These are phyloP conservation scores for Colletotrichum gigasporum DNA, from an alignment of 2,329 filamentous ascomycete species.

Conservation along the genomic window DNA sequence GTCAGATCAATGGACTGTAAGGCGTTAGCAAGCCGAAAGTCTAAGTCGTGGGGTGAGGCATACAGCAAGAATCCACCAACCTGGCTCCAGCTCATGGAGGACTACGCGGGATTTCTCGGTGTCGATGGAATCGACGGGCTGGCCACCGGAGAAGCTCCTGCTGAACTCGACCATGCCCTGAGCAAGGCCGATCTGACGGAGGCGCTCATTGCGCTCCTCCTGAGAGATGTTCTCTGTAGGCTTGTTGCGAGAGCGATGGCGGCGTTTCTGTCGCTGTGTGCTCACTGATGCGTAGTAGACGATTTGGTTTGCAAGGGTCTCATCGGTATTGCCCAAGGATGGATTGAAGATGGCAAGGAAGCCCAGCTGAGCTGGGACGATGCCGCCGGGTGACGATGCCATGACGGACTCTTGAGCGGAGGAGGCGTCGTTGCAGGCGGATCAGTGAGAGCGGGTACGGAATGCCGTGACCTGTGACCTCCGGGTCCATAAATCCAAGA, in stretches of 20 bases:
- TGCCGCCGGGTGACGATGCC: constrained; percentile 33
- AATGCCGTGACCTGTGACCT: background rate
- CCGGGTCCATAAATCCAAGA: background rate
- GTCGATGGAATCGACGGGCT: constrained; percentile 84
- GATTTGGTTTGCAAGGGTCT: constrained; percentile 79
- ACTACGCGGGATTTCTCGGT: constrained; percentile 89
- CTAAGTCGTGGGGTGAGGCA: constrained; percentile 42
- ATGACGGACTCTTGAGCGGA: constrained; percentile 2
- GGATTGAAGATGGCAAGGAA: constrained; percentile 98
- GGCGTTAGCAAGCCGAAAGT: background rate
- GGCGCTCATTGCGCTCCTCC: constrained; percentile 82
- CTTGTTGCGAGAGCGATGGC: constrained; percentile 51
- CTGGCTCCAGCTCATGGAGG: constrained; percentile 84
- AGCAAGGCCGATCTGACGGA: constrained; percentile 93
- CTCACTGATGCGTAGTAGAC: constrained; percentile 86
- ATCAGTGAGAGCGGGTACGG: constrained; percentile 5
- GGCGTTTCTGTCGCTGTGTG: constrained; percentile 50
- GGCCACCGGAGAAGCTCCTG: constrained; percentile 82
- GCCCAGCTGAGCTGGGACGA: constrained; percentile 83
- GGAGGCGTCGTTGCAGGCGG: background rate
- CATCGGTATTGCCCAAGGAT: constrained; percentile 69
- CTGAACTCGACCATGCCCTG: constrained; percentile 97
- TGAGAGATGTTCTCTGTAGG: constrained; percentile 57
- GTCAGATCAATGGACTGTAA: constrained; percentile 82
- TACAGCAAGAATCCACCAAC: constrained; percentile 97